Base-by-base conservation (phyloP, 192 early-diverging fungal species). In the Cetraspora pellucida region DNA sequence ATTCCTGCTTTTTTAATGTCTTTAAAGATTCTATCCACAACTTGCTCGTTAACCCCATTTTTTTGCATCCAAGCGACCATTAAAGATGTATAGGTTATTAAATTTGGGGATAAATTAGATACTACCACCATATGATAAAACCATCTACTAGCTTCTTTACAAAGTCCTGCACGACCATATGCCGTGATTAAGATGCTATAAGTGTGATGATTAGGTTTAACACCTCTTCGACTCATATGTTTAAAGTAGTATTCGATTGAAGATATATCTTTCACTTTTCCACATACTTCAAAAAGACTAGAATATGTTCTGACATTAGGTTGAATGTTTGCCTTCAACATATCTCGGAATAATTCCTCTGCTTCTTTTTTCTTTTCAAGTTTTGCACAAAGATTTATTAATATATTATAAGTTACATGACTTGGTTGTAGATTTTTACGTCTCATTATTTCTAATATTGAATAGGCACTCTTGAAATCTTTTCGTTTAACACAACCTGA, bases 391-490 rank as follows among this genome's bases (percentile, higher is more conserved):
- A 63, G 16, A 28, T 50, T 25, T 25, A 76, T 37, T 27, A 76
- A 64, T 52, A 63, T 31, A 31, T 59, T 76, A 52, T 76, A 76
- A 31, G 59, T 50, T 25, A 30, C 19, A 21, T 6, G 7, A 64
- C 17, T 76, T 9, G 74, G 74, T 66, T n/a, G n/a, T 30, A 76
- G 3, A 6, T 54, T 54, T 9, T 43, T 61, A 19, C 27, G 14
- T 76, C 49, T 8, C 74, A 76, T 76, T 11, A 31, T 1, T 46
- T 76, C 49, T 57, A 72, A 58, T 37, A 72, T n/a, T 23, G 21
- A 2, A 30, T 30, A 43, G 0, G 71, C n/a, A 19, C 47, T 72
- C 44, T 19, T 25, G 0, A 58, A 44, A n/a, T 58, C 31, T 14
- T 73, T 59, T 16, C 30, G 14, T 44, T 59, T 59, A 25, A 59